Conservation (phyloP, 164 flowering plant species). For the Sextonia rubra region DNA sequence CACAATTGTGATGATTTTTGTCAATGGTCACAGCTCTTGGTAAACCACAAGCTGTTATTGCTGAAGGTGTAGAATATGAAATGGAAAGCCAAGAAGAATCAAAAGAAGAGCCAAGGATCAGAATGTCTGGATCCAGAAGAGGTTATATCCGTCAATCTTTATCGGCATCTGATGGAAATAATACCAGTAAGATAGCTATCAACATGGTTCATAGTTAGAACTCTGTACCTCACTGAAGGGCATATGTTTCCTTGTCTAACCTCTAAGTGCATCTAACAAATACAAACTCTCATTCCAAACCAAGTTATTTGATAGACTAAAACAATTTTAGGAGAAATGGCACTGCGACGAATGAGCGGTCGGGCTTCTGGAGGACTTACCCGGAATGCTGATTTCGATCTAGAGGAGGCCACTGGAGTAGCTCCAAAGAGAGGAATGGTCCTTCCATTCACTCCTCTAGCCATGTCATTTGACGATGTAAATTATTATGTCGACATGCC, state of each 20-base stretch:
- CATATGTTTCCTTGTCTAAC: not conserved
- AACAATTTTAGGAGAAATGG: slow-evolving; percentile 55
- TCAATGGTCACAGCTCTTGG: slow-evolving; percentile 23
- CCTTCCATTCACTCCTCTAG: slow-evolving; percentile 84
- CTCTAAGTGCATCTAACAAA: not conserved
- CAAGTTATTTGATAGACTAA: not conserved
- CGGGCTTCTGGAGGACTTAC: slow-evolving; percentile 30
- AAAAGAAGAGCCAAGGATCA: slow-evolving; percentile 16
- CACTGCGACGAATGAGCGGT: slow-evolving; percentile 45
- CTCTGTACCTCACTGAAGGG: not conserved
- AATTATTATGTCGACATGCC: slow-evolving; percentile 96
- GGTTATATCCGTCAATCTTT: slow-evolving; percentile 15
- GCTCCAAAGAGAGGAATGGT: slow-evolving; percentile 94
- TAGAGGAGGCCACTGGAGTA: slow-evolving; percentile 50
- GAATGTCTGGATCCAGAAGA: slow-evolving; percentile 26
- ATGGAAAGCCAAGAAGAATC: slow-evolving; percentile 19
- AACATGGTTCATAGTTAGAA: not conserved
- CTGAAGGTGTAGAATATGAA: slow-evolving; percentile 26
- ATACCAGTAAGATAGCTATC: slow-evolving; percentile 37
- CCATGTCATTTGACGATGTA: slow-evolving; percentile 83
- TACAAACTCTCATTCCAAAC: not conserved
- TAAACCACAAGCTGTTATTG: slow-evolving; percentile 32
- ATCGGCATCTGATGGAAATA: slow-evolving; percentile 48
- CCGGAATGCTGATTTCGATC: slow-evolving; percentile 36
- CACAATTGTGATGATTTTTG: not conserved